These are phyloP conservation scores for Sedum album DNA, from an alignment of 164 flowering plant species.

Conservation along the genomic window DNA sequence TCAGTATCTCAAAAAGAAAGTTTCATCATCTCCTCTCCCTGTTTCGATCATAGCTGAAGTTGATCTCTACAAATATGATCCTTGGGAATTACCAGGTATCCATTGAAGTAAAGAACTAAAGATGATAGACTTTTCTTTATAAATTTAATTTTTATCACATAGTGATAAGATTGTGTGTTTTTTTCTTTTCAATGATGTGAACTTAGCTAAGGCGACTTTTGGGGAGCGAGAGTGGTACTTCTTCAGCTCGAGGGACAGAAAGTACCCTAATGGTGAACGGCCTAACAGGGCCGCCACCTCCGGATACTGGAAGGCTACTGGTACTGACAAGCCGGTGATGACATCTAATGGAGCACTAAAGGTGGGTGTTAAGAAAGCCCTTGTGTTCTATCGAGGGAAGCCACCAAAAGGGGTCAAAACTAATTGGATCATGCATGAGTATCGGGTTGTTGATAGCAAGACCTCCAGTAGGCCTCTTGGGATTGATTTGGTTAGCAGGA, in stretches of 20 bases:
- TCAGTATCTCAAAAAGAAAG: constrained; percentile 70
- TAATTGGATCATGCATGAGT: constrained; percentile 96
- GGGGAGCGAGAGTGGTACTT: constrained; percentile 96
- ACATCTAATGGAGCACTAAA: constrained; percentile 57
- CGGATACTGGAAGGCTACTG: constrained; percentile 95
- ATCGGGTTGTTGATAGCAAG: constrained; percentile 54
- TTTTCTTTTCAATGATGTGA: not conserved
- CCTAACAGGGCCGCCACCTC: constrained; percentile 88
- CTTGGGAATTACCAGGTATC: constrained; percentile 82
- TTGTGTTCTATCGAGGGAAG: constrained; percentile 81
- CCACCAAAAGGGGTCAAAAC: constrained; percentile 86
- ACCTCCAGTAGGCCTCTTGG: constrained; percentile 35
- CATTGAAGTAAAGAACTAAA: not conserved
- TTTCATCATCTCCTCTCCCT: constrained; percentile 49
- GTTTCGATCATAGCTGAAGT: constrained; percentile 70
- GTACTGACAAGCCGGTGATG: constrained; percentile 81
- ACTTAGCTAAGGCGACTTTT: constrained; percentile 65
- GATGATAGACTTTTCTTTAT: too few species aligned
- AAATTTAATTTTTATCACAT: not conserved
- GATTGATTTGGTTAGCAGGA: constrained; percentile 38
- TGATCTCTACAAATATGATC: constrained; percentile 77
- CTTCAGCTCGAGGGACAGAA: constrained; percentile 83
- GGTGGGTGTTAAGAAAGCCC: constrained; percentile 85
- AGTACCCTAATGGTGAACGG: constrained; percentile 85
- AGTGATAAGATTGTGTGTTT: too few species aligned